Evolutionary conservation across 306 rosid species (phyloP).

Genomic region (Rosa multiflora): DNA sequence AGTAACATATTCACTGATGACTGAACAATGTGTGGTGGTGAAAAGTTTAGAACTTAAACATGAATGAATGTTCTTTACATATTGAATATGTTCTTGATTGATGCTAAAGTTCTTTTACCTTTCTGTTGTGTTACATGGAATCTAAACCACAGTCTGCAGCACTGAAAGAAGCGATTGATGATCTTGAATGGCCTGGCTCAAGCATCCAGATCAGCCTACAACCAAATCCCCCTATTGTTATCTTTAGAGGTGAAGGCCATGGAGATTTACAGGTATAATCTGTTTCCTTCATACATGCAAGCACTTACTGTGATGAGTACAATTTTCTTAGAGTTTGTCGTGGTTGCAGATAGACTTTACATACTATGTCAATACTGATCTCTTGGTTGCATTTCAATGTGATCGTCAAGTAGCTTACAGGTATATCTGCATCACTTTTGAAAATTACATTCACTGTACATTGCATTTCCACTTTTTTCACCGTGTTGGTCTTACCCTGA

Average conservation of each 20-base stretch:
- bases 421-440: conserved; percentile 31
- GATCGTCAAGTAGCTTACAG: conserved; percentile 64
- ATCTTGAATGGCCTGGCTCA: conserved; percentile 99
- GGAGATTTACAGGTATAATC: conserved; percentile 80
- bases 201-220: conserved; percentile 73
- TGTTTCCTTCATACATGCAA: conserved; percentile 20
- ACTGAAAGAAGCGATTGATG: conserved; percentile 90
- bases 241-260: conserved; percentile 88
- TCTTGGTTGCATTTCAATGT: conserved; percentile 79
- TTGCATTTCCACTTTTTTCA: conserved; percentile 14
- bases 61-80: not conserved
- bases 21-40: not conserved
- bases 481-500: conserved; percentile 11
- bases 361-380: conserved; percentile 80
- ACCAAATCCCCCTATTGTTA: conserved; percentile 79
- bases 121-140: conserved; percentile 9
- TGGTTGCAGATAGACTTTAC: conserved; percentile 72
- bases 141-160: conserved; percentile 66
- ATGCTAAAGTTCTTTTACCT: not conserved
- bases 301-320: not conserved
- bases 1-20: not conserved
- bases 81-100: not conserved
- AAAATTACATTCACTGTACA: conserved; percentile 9
- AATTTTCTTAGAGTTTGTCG: conserved; percentile 1
- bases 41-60: not conserved